These are phyloP conservation scores for Sedum album DNA, from an alignment of 164 flowering plant species.

Conservation along the genomic window DNA sequence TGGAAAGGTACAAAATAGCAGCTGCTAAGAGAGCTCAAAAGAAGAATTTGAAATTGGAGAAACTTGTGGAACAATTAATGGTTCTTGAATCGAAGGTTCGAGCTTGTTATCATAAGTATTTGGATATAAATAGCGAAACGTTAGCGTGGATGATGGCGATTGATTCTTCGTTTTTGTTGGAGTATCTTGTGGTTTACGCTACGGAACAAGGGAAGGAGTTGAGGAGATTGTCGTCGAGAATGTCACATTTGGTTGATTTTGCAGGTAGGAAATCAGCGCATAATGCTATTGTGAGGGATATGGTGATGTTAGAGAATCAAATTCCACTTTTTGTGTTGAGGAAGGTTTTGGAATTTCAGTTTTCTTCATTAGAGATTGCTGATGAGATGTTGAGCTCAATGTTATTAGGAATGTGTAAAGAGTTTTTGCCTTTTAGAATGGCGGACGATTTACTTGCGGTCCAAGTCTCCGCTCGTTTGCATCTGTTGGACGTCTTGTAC, in stretches of 20 bases:
- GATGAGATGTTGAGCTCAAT: conserved; percentile 22
- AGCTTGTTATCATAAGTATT: conserved; percentile 35
- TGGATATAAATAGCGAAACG: conserved; percentile 28
- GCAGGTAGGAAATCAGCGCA: conserved; percentile 27
- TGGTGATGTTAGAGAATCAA: conserved; percentile 48
- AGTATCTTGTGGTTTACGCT: conserved; percentile 26
- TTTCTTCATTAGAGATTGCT: conserved; percentile 19
- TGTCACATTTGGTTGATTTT: conserved; percentile 28
- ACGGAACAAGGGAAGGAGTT: conserved; percentile 17
- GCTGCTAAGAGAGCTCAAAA: conserved; percentile 29
- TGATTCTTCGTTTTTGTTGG: conserved; percentile 40
- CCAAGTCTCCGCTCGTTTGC: conserved; percentile 16
- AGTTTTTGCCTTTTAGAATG: conserved; percentile 36
- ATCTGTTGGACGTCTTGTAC: conserved; percentile 38
- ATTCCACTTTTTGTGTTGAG: conserved; percentile 36
- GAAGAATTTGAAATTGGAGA: conserved; percentile 16
- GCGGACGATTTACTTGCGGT: conserved; percentile 7
- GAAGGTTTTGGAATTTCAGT: conserved; percentile 24
- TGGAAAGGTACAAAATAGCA: conserved; percentile 39
- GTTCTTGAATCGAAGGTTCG: conserved; percentile 22
- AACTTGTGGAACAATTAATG: conserved; percentile 23
- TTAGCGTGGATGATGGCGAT: conserved; percentile 54
- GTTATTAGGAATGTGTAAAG: conserved; percentile 27
- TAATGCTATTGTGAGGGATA: conserved; percentile 36
- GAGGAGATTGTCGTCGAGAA: conserved; percentile 18